Base-by-base conservation (phyloP, 805 yeast species). In the Saturnispora dispora region DNA sequence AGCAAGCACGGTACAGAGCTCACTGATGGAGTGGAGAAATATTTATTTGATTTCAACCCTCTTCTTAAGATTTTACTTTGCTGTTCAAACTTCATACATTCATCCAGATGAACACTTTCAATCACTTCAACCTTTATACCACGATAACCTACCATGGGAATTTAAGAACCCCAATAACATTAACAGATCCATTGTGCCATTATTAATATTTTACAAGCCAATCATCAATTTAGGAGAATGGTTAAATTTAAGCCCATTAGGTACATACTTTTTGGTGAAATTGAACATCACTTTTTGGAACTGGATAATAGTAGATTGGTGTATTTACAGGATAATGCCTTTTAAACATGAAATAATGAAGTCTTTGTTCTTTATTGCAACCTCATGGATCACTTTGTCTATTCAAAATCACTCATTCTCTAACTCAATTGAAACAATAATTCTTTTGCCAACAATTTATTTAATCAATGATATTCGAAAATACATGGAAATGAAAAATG, bases 21-120 rank as follows among this genome's bases (percentile, higher is more conserved):
- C 41, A 20, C 17, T 48, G 7, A 22, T 22, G 4, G 45, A 49
- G 30, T 55, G 85, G 83, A 67, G 86, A 54, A 61, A 60, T 20
- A 60, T 75, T 4, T 75, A 79, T 57, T 52, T 77, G 9, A 20
- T 70, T 11, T 61, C 61, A 17, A 64, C 78, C 9, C 65, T 81
- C 3, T 72, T 72, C 0, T 58, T 78, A 27, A 63, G 88, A 48
- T 67, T 84, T 22, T 68, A 76, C 25, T 69, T 88, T 44, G 81
- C 85, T 0, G 63, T 85, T 1, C 79, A 84, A 51, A 75, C 84
- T 30, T 87, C 96, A 0, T 93, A 95, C 63, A 82, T 93, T 46
- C 99, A 95, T 58, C 99, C 99, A 0, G 99, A 93, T 71, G 99
- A 93, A 69, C 96, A 90, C 64, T 87, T 88, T 64, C 99, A 95